A percentile compares a stretch with the other conserved stretches of the same genome.
phyloP scores from a whole-genome alignment of 2,329 filamentous ascomycete species.

The Sporothrix euskadiensis region DNA sequence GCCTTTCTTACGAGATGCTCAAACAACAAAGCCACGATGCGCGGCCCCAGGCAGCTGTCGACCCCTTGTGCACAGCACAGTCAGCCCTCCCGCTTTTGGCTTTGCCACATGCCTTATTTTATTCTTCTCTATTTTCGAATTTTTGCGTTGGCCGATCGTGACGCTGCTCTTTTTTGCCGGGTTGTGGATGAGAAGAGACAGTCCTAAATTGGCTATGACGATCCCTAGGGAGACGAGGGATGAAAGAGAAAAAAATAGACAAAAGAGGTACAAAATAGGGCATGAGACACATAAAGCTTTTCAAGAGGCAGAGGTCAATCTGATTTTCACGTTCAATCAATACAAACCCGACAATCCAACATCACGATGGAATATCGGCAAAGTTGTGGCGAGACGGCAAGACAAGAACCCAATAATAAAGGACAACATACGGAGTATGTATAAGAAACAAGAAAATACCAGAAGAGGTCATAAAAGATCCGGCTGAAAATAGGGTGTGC shows the following conservation, averaged over 20 bases:
- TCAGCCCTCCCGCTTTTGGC: neutral
- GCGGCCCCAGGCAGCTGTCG: neutral
- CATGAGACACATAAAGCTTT: neutral
- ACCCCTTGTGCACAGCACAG: neutral
- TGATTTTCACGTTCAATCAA: neutral
- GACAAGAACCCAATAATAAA: neutral
- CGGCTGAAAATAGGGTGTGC: neutral
- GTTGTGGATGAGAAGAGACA: neutral
- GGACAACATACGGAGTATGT: neutral
- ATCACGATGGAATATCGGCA: neutral
- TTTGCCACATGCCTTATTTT: neutral
- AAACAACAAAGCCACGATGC: constrained; percentile 6
- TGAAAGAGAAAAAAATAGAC: neutral
- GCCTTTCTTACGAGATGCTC: neutral
- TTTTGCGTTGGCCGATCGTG: constrained; percentile 8
- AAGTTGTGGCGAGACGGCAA: neutral
- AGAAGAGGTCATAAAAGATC: neutral
- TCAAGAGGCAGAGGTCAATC: neutral
- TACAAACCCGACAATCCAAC: neutral
- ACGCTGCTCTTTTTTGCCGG: neutral
- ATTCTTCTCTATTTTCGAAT: neutral
- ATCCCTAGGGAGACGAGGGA: constrained; percentile 3
- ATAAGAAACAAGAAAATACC: neutral
- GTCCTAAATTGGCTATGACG: neutral
- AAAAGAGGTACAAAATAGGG: neutral